Conservation (phyloP, 306 rosid genomes). For the Vicia sativa region DNA sequence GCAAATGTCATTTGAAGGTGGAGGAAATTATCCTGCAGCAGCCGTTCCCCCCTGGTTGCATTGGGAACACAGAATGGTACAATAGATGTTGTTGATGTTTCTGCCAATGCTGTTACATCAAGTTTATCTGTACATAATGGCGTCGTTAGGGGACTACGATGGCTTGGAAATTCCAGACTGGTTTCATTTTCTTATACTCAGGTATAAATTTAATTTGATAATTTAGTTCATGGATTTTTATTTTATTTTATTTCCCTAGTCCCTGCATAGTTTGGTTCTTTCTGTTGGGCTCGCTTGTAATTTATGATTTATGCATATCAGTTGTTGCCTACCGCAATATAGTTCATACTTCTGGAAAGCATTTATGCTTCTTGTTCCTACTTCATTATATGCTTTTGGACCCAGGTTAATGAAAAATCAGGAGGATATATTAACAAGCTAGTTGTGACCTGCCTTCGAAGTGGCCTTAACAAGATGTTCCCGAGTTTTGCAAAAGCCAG, state of each 20-base stretch:
- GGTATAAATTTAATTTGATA: constrained; percentile 55
- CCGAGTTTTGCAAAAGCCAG: constrained; percentile 98
- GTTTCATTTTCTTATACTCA: constrained; percentile 94
- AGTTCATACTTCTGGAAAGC: constrained; percentile 13
- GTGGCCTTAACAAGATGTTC: constrained; percentile 88
- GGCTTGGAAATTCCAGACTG: constrained; percentile 99
- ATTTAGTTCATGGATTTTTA: constrained; percentile 27
- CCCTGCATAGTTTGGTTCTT: constrained; percentile 5
- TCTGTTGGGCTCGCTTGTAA: constrained; percentile 8
- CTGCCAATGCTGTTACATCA: constrained; percentile 88
- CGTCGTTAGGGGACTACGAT: constrained; percentile 85
- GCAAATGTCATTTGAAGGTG: constrained; percentile 64
- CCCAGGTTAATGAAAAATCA: constrained; percentile 85
- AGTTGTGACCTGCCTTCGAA: constrained; percentile 88
- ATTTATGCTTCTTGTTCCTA: constrained; percentile 26
- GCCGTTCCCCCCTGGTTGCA: constrained; percentile 98
- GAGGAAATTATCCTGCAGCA: constrained; percentile 88
- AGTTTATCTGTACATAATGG: constrained; percentile 84
- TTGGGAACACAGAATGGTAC: constrained; percentile 93
- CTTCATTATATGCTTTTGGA: constrained; percentile 43
- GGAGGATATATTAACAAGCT: constrained; percentile 92
- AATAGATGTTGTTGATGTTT: constrained; percentile 86
- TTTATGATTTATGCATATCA: constrained; percentile 30
- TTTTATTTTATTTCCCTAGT: constrained; percentile 12
- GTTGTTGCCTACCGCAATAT: constrained; percentile 11